Evolutionary conservation across 106 monocot species (phyloP).

Genomic region (Acorus calamus): DNA sequence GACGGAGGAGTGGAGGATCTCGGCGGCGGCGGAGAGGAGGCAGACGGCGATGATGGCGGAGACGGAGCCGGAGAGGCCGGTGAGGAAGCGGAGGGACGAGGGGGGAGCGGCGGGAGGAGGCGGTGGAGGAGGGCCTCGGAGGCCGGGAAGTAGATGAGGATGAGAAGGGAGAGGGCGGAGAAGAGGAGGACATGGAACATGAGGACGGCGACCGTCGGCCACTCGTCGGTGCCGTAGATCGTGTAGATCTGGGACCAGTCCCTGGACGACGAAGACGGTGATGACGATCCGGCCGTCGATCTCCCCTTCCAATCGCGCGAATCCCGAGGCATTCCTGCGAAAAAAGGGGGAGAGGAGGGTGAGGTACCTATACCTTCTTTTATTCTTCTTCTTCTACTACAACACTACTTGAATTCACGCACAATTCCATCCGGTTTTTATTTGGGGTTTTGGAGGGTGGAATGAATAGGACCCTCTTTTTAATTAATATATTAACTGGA

Average conservation of each 20-base stretch:
- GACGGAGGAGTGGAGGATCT: slow-evolving; percentile 43
- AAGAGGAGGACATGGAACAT: slow-evolving; percentile 34
- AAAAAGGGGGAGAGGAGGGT: no score
- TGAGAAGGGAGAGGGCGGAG: slow-evolving; percentile 17
- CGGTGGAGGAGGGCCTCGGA: slow-evolving; percentile 2
- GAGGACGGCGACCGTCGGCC: slow-evolving; percentile 43
- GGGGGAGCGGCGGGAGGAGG: slow-evolving; percentile 12
- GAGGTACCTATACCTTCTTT: no score
- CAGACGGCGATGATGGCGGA: slow-evolving; percentile 24
- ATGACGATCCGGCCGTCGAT: no score
- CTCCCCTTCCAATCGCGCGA: no score
- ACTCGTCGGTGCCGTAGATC: slow-evolving; percentile 54
- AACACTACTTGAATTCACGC: no score
- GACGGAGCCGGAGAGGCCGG: slow-evolving; percentile 20
- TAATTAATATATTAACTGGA: no score
- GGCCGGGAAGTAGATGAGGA: slow-evolving; percentile 1
- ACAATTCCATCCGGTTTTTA: no score
- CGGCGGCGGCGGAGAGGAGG: slow-evolving; percentile 45
- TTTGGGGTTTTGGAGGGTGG: no score
- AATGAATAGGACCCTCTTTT: no score
- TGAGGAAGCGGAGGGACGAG: slow-evolving; percentile 20
- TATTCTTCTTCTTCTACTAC: no score
- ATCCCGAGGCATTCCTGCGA: no score
- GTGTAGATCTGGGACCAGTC: slow-evolving; percentile 60
- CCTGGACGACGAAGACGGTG: background rate